Evolutionary conservation across 108 stramenopile species (phyloP), one percentile per base, ranked within the genome.

Genomic region (Licmophora abbreviata): DNA sequence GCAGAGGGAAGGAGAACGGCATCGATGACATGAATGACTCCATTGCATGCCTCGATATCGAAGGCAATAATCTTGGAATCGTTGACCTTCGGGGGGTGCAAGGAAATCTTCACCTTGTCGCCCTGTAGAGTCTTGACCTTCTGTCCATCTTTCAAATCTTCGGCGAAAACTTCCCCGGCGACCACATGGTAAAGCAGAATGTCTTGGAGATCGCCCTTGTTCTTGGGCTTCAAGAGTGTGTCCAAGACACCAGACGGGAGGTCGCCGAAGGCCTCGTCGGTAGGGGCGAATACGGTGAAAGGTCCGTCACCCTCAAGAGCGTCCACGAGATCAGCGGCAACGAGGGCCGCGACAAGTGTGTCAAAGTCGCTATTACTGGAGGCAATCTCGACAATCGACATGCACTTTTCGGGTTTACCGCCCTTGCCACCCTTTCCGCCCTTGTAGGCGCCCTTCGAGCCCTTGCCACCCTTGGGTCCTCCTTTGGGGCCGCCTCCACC

Each of bases 321-420:
- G 3, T 40, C 4, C 27, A 64, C 74, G 29, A 85, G 59, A 23
- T 79, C 83, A 20, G 76, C 44, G 27, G 64, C n/a, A n/a, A n/a
- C n/a, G n/a, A n/a, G n/a, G n/a, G n/a, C n/a, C n/a, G n/a, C n/a
- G n/a, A n/a, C n/a, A n/a, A n/a, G n/a, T n/a, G n/a, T n/a, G n/a
- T n/a, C n/a, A n/a, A n/a, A n/a, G n/a, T n/a, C n/a, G n/a, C n/a
- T n/a, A n/a, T n/a, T n/a, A n/a, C n/a, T n/a, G n/a, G n/a, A n/a
- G n/a, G n/a, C n/a, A n/a, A n/a, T n/a, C n/a, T n/a, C n/a, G n/a
- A n/a, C n/a, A n/a, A n/a, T n/a, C n/a, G n/a, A n/a, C n/a, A n/a
- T n/a, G n/a, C n/a, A n/a, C n/a, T n/a, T n/a, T n/a, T n/a, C n/a
- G n/a, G n/a, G n/a, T n/a, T n/a, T n/a, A n/a, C n/a, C n/a, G n/a